Evolutionary conservation across 768 basidiomycete species (phyloP).

Genomic region (Trametes maxima): DNA sequence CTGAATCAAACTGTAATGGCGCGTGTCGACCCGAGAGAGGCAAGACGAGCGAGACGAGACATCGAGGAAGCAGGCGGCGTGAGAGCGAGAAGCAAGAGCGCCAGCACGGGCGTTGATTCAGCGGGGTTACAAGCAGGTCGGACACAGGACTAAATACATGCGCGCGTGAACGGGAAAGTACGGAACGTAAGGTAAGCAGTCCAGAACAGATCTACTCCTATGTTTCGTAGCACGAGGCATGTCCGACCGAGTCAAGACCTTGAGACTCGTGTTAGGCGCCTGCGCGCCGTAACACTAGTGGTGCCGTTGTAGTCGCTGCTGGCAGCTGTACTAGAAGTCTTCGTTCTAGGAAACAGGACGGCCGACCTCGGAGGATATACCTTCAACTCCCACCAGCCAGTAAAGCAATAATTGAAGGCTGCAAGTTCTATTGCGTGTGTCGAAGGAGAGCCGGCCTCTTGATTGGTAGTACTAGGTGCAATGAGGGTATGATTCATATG

Average conservation of each 20-base stretch:
- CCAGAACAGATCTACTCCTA: neutral
- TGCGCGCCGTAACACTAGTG: neutral
- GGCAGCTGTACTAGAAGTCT: too few relatives aligned
- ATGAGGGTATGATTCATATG: too few relatives aligned
- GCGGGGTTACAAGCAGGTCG: neutral
- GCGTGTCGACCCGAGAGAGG: neutral
- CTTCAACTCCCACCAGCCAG: too few relatives aligned
- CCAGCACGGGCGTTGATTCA: neutral
- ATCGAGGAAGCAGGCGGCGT: neutral
- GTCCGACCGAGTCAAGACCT: neutral
- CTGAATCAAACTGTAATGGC: conserved; percentile 8
- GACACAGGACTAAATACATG: neutral
- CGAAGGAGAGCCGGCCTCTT: too few relatives aligned
- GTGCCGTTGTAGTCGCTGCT: too few relatives aligned
- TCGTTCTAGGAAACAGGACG: too few relatives aligned
- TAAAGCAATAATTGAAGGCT: too few relatives aligned
- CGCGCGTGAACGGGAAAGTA: neutral
- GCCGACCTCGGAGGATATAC: too few relatives aligned
- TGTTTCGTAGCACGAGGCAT: neutral
- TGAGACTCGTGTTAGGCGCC: neutral
- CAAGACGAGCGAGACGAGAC: neutral
- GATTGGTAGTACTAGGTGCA: too few relatives aligned
- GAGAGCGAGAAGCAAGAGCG: neutral
- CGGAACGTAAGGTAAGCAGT: neutral
- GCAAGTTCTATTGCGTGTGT: too few relatives aligned